Percentiles rank a stretch among this genome's conserved stretches.
These are phyloP conservation scores for Phytopythium helicoides DNA, from an alignment of 352 stramenopile species.

Conservation along the genomic window DNA sequence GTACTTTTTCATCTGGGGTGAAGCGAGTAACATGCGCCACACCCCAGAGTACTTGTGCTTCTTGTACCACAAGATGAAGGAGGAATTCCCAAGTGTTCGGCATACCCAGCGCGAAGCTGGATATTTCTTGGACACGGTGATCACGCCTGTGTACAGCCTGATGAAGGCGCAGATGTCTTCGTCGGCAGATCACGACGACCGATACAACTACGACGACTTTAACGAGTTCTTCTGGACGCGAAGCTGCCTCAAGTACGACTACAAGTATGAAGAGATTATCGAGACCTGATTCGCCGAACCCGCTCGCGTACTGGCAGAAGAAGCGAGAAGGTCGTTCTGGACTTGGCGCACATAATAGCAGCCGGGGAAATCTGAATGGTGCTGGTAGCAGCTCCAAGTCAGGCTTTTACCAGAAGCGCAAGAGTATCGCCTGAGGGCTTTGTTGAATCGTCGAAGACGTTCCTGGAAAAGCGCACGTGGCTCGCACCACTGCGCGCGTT, in stretches of 20 bases:
- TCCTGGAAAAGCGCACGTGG: conserved; percentile 97
- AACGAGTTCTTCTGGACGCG: conserved; percentile 99
- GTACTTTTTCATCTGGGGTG: conserved; percentile 99
- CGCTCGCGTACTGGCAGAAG: conserved; percentile 54
- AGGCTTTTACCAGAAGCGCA: conserved; percentile 41
- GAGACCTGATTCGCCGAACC: conserved; percentile 69
- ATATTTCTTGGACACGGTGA: conserved; percentile 97
- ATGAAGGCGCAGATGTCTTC: conserved; percentile 86
- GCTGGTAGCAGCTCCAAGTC: conserved; percentile 13
- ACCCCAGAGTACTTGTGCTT: conserved; percentile 98
- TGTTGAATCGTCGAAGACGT: conserved; percentile 93
- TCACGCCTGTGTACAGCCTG: conserved; percentile 94
- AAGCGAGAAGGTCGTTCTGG: conserved; percentile 37
- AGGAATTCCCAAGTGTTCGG: conserved; percentile 74
- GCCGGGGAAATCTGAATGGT: conserved; percentile 21
- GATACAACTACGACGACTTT: conserved; percentile 99
- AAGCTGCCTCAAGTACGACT: conserved; percentile 94
- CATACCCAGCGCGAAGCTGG: conserved; percentile 87
- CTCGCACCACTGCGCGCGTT: conserved; percentile 94
- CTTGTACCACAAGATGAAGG: conserved; percentile 96
- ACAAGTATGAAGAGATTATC: conserved; percentile 87
- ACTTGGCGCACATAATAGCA: conserved; percentile 3
- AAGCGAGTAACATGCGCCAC: conserved; percentile 97
- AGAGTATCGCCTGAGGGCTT: conserved; percentile 91
- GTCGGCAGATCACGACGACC: conserved; percentile 92